Evolutionary conservation across 495 filamentous ascomycete genomes (phyloP), one percentile per base, ranked within the genome.

Genomic region (Trichoderma gamsii): DNA sequence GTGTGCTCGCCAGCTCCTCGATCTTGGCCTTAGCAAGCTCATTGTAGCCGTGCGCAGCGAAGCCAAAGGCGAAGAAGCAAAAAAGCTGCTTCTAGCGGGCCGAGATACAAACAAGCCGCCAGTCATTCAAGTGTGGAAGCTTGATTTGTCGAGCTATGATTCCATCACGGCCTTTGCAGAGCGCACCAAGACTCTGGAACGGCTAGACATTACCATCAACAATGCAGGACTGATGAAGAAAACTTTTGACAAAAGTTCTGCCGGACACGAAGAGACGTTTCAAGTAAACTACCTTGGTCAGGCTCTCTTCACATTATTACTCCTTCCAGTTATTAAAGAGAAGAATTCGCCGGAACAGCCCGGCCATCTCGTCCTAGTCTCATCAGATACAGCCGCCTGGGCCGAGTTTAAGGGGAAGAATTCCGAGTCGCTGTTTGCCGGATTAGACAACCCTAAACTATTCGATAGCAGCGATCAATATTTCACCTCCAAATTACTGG

Each of bases 251-350:
- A 51, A 64, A 11, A 43, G 52, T 1, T 68, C 66, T 21, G 71
- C 70, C 0, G 79, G 79, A 4, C 76, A 81, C 49, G 83, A 84
- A 69, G 72, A 75, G 11, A 75, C 73, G 2, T 75, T 87, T 18
- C 84, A 84, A 0, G 80, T 84, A 27, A 88, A 88, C 63, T 80
- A 82, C 3, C 71, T 86, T 67, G 80, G 76, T 16, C 84, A 77
- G 0, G 69, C 81, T 1, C 72, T 86, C 0, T 76, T 87, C 0
- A 67, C 78, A 13, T 66, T 76, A 23, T 66, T 76, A 16, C 71
- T 77, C 8, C 41, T 77, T 0, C 75, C 72, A n/a, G 63, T 77
- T 3, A 65, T 86, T 0, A 80, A 79, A 68, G 38, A 35, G 0
- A 80, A 75, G 27, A 67, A 32, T 21, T 4, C 66, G 16, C 0